phyloP scores from a whole-genome alignment of 2,329 filamentous ascomycete species.

The Calcarisporium arbuscula region DNA sequence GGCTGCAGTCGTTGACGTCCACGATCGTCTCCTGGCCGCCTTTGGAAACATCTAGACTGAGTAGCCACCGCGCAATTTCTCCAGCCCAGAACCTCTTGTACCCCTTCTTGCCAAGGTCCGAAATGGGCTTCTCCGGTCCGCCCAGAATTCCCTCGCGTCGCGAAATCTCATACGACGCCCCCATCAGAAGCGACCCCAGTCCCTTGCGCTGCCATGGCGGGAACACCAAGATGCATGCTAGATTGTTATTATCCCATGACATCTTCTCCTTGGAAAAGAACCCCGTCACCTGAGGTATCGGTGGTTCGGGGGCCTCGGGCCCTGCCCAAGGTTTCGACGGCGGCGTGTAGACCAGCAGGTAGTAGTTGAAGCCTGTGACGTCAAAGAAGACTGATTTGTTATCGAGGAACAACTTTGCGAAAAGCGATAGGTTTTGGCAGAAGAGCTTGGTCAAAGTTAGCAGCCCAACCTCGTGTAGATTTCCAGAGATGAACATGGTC shows the following conservation, averaged over 20 bases:
- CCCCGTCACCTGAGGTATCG: conserved; percentile 58
- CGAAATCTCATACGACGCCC: conserved; percentile 87
- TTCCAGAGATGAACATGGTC: background rate
- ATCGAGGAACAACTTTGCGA: conserved; percentile 95
- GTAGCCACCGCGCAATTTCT: conserved; percentile 68
- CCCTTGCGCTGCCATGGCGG: conserved; percentile 92
- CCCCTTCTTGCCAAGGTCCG: conserved; percentile 73
- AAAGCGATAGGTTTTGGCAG: conserved; percentile 90
- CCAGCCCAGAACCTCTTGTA: conserved; percentile 84
- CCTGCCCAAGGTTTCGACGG: conserved; percentile 16
- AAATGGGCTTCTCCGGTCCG: conserved; percentile 90
- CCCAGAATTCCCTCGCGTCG: conserved; percentile 76
- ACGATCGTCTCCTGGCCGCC: conserved; percentile 40
- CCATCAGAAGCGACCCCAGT: conserved; percentile 83
- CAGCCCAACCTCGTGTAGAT: background rate
- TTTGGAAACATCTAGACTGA: conserved; percentile 34
- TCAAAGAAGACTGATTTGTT: conserved; percentile 99
- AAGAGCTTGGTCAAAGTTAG: conserved; percentile 53
- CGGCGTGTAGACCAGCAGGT: conserved; percentile 72
- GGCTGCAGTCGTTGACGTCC: conserved; percentile 65
- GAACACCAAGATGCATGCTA: conserved; percentile 93
- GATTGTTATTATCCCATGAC: conserved; percentile 97
- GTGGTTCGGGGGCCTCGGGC: conserved; percentile 5
- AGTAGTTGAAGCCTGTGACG: conserved; percentile 90
- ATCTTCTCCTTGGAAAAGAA: conserved; percentile 99